Evolutionary conservation across 140 eudicot species (phyloP), one percentile per base, ranked within the genome.

Genomic region (Bidens hawaiensis): DNA sequence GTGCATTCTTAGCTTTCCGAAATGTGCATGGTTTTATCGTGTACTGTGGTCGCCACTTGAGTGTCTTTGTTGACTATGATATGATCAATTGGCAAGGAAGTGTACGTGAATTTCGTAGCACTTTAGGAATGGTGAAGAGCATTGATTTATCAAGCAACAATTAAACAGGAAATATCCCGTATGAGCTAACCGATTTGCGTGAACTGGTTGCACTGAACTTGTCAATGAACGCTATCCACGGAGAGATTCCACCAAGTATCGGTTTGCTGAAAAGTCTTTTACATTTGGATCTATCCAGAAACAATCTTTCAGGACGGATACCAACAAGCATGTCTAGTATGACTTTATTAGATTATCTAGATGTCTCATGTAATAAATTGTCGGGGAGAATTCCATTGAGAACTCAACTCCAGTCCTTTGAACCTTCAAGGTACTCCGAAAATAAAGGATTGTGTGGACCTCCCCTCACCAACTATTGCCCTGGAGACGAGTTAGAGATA

Each of bases 241-340:
- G 56, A 49, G 17, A 49, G 30, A 49, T 49, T 19, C 56, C 60
- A 1, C 13, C 5, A 2, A 14, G n/a, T 0, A 25, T 53, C 7
- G 38, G 21, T n/a, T 3, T 13, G 0, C 14, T 53, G 60, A 25
- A 53, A 53, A 7, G 14, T 4, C 38, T 53, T 53, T 38, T 4
- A 25, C 7, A 13, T 4, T 14, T 53, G 15, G 45, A 38, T 38
- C 15, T 38, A 38, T 38, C 45, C 13, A 12, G 60, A 53, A 53
- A 53, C 60, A 53, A 26, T 53, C 60, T 53, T 53, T 53, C 60
- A 25, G 38, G 60, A 6, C 45, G 3, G 15, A 38, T 38, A 38
- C 45, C 45, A 3, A 12, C 15, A 38, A 38, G 45, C 45, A 38
- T 38, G 45, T 38, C 45, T 38, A 14, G 13, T 3, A 38, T 38